Conservation (phyloP, 2,329 filamentous ascomycete genomes). For the Didymella sp. region DNA sequence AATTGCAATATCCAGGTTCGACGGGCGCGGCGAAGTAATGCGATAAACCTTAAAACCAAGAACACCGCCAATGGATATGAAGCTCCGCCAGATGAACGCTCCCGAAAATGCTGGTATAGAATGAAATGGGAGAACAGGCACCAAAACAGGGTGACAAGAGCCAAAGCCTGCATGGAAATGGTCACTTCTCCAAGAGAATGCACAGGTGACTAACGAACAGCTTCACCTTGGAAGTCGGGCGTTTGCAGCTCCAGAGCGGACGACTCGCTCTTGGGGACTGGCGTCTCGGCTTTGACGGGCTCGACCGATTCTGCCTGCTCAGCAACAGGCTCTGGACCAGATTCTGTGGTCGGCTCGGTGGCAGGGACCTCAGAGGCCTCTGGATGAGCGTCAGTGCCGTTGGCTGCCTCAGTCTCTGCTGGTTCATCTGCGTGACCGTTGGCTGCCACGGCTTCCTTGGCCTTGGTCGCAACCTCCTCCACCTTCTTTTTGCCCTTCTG, state of each 20-base stretch:
- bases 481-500: conserved; percentile 50
- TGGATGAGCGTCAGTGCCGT: conserved; percentile 3
- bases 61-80: conserved; percentile 42
- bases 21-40: conserved; percentile 9
- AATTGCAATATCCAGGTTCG: conserved; percentile 28
- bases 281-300: conserved; percentile 21
- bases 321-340: conserved; percentile 4
- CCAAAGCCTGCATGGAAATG: not conserved
- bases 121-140: conserved; percentile 1
- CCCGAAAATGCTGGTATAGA: conserved; percentile 45
- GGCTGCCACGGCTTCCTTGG: conserved; percentile 43
- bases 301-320: conserved; percentile 15
- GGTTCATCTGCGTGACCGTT: conserved; percentile 33
- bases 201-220: conserved; percentile 29
- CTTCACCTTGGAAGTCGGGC: conserved; percentile 31
- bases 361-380: conserved; percentile 4
- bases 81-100: conserved; percentile 41
- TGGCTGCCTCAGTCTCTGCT: conserved; percentile 16
- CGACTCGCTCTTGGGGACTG: conserved; percentile 31
- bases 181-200: not conserved
- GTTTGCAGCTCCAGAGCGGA: conserved; percentile 35
- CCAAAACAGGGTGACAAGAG: not conserved
- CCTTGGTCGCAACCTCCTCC: conserved; percentile 43
- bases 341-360: not conserved
- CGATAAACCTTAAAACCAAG: conserved; percentile 23